Evolutionary conservation across 805 yeast species (phyloP), one percentile per base, ranked within the genome.

Genomic region (Jamesozyma rosinii): DNA sequence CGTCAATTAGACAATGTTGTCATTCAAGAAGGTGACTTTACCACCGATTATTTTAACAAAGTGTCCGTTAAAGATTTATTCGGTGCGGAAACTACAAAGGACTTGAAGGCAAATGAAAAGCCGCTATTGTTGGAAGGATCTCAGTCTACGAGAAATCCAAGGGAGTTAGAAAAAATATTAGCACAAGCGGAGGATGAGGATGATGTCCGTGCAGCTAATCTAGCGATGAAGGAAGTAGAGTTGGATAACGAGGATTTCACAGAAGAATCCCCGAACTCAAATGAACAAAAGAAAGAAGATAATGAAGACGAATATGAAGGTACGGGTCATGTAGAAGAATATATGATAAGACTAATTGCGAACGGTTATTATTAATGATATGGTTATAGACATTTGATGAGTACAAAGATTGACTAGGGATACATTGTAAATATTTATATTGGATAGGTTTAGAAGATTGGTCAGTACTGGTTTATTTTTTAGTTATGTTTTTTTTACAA

Each of bases 11-110:
- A 90, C 65, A 86, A 87, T 61, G 95, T 90, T 29, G 90, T 90
- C 43, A 92, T 92, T 53, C 97, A 92, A 66, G 95, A 89, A 42
- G 98, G 98, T 61, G 97, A 90, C 53, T 92, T 92, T 66, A 92
- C 97, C 0, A 94, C 98, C 0, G 98, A 94, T 61, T 92, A 89
- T 61, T 84, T 94, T 59, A 83, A 88, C 26, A 85, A 85, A 57
- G 69, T 89, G 41, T 83, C 96, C 0, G 90, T 89, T 5, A 75
- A 79, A 47, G 97, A 90, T 59, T 67, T 90, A 49, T 74, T 90
- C 2, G 94, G 94, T 17, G 24, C 81, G 42, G 57, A 69, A 49
- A 44, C 58, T 47, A 51, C 60, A 1, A 60, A 42, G 5, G 53
- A 41, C 4, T 63, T 64, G 13, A 36, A 36, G 10, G 53, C 62